Base-by-base conservation (phyloP, 2,329 filamentous ascomycete species). In the Tolypocladium paradoxum region DNA sequence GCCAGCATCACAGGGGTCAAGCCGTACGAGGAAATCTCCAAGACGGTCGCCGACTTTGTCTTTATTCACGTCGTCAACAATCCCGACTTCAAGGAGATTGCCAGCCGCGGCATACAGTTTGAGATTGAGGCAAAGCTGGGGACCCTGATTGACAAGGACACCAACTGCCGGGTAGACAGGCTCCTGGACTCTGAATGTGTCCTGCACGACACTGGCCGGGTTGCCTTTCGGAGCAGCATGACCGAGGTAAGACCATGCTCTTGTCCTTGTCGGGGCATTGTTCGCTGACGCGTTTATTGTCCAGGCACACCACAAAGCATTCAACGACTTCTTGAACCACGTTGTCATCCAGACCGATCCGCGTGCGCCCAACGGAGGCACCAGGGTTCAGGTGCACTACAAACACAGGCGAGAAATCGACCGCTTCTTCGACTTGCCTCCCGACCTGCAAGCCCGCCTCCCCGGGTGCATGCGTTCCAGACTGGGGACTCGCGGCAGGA, bases 61-160 rank as follows among this genome's bases (percentile, higher is more conserved):
- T 95, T 84, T 64, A 67, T 81, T 48, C 76, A 86, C 53, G 84
- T 93, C 20, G 77, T 93, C 7, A 73, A 77, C 50, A 82, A 83
- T 56, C 75, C 79, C n/a, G 82, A 88, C 58, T 76, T 84, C 37
- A 77, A 77, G 34, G 82, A 87, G 59, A 79, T 87, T 22, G 69
- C 74, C 18, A 78, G 79, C 50, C 77, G 80, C 18, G 83, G 82
- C 7, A 85, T 90, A 16, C 80, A 89, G 55, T 84, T 96, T 51
- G 93, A 99, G 69, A 88, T 99, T 52, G 93, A 99, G 71, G 93
- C 90, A 11, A 97, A 97, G 68, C 76, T 97, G 48, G 93, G 93
- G 20, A 85, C 83, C 29, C 76, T 97, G 16, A 81, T 92, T 54
- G 84, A 89, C 66, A 83, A 82, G 64, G 80, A 85, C 56, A 87